Evolutionary conservation across 2,329 filamentous ascomycete species (phyloP).

Genomic region (Pseudogymnoascus pannorum): DNA sequence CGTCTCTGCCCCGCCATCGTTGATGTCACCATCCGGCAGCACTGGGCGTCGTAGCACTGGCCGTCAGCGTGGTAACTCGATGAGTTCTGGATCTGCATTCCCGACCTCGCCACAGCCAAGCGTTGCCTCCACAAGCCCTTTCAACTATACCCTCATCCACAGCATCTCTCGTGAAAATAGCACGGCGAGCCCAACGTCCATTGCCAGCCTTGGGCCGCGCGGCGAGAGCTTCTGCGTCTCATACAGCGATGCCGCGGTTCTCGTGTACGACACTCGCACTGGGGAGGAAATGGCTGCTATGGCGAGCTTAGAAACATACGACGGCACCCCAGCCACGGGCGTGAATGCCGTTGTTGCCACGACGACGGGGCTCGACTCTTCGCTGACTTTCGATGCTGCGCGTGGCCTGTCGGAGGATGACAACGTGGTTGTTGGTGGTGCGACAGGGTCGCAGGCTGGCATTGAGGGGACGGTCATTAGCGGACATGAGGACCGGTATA

Average conservation of each 20-base stretch:
- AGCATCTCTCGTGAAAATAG: conserved; percentile 67
- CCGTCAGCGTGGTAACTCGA: conserved; percentile 80
- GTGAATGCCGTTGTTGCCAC: conserved; percentile 90
- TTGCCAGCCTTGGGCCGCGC: conserved; percentile 73
- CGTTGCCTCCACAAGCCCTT: conserved; percentile 75
- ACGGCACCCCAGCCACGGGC: conserved; percentile 72
- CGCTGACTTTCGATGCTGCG: conserved; percentile 52
- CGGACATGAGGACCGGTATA: conserved; percentile 92
- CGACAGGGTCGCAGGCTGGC: conserved; percentile 69
- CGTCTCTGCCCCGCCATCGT: conserved; percentile 80
- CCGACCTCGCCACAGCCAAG: conserved; percentile 85
- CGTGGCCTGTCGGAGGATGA: conserved; percentile 62
- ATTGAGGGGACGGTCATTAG: conserved; percentile 93
- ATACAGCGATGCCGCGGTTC: conserved; percentile 80
- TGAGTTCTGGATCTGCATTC: conserved; percentile 89
- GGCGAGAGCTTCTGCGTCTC: conserved; percentile 90
- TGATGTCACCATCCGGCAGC: conserved; percentile 66
- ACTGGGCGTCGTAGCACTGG: conserved; percentile 57
- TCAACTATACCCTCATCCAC: conserved; percentile 82
- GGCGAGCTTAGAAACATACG: conserved; percentile 90
- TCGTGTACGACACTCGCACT: conserved; percentile 86
- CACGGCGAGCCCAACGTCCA: conserved; percentile 77
- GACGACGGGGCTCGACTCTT: conserved; percentile 68
- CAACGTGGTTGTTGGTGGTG: conserved; percentile 66
- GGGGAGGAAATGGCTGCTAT: conserved; percentile 89